phyloP scores from a whole-genome alignment of 768 basidiomycete genomes.

The Hygrophoropsis aurantiaca region DNA sequence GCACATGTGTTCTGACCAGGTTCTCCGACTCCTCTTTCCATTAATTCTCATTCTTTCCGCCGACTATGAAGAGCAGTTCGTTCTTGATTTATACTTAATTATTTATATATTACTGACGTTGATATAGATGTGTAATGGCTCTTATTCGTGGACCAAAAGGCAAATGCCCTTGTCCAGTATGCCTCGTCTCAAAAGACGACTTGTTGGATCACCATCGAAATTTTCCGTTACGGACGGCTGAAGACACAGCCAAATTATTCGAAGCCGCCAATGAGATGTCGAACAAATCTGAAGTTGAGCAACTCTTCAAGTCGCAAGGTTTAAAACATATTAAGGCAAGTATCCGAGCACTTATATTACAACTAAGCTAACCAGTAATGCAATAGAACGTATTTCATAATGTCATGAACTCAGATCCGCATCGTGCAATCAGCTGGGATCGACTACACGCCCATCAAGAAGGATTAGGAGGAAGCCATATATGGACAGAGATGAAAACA shows the following conservation, averaged over 20 bases:
- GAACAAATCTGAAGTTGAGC: conserved; percentile 16
- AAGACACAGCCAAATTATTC: conserved; percentile 12
- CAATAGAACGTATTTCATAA: conserved; percentile 41
- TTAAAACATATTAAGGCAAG: conserved; percentile 16
- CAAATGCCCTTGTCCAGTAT: conserved; percentile 35
- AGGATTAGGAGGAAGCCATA: conserved; percentile 33
- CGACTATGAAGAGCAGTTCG: conserved; percentile 47
- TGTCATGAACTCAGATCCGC: conserved; percentile 34
- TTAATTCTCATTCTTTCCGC: conserved; percentile 36
- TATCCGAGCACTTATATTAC: too few relatives aligned
- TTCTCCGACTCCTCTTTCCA: conserved; percentile 30
- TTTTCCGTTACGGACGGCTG: conserved; percentile 17
- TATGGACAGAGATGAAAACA: conserved; percentile 25
- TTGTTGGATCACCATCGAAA: conserved; percentile 15
- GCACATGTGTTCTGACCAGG: conserved; percentile 27
- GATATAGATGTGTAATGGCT: conserved; percentile 33
- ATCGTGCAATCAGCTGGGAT: conserved; percentile 35
- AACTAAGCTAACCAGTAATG: background rate
- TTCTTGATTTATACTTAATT: conserved; percentile 25
- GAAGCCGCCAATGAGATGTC: conserved; percentile 15
- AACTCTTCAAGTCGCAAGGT: conserved; percentile 16
- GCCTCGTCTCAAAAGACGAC: conserved; percentile 29
- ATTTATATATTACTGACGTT: background rate
- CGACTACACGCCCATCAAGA: conserved; percentile 33
- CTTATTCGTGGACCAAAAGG: conserved; percentile 28